Conservation (phyloP, 257 asterid species). For the Petunia axillaris region DNA sequence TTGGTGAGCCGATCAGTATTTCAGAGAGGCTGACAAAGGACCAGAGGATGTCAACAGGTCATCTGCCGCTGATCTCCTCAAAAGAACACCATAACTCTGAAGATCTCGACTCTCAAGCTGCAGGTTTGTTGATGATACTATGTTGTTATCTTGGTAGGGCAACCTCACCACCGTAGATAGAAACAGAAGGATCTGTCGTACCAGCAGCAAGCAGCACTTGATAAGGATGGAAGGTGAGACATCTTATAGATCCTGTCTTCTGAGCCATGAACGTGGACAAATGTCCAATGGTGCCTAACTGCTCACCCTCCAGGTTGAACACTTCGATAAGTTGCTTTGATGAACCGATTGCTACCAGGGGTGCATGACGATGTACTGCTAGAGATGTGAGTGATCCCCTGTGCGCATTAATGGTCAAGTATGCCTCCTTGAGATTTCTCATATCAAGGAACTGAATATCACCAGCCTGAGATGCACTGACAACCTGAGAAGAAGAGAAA, state of each 20-base stretch:
- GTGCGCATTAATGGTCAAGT: constrained; percentile 85
- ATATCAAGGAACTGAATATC: constrained; percentile 76
- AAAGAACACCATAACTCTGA: not conserved
- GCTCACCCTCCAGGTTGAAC: constrained; percentile 85
- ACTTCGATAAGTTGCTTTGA: constrained; percentile 89
- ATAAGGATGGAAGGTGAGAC: constrained; percentile 89
- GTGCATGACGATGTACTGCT: constrained; percentile 92
- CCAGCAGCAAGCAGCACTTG: constrained; percentile 92
- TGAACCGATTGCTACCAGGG: constrained; percentile 85
- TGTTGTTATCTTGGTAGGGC: constrained; percentile 53
- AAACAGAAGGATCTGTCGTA: constrained; percentile 88
- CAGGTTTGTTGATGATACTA: not conserved
- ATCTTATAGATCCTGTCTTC: constrained; percentile 87
- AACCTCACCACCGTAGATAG: constrained; percentile 73
- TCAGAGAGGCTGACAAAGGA: constrained; percentile 9
- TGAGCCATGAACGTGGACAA: constrained; percentile 95
- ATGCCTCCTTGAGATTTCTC: constrained; percentile 63
- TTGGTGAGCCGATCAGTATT: constrained; percentile 26
- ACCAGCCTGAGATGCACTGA: constrained; percentile 98
- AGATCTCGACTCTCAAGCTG: constrained; percentile 6
- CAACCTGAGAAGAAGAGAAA: constrained; percentile 50
- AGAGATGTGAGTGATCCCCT: constrained; percentile 93
- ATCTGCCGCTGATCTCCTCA: not conserved
- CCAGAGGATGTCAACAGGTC: not conserved
- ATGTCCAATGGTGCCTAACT: constrained; percentile 79